Evolutionary conservation across 129 eudicot species (phyloP), one percentile per base, ranked within the genome.

Genomic region (Dittrichia graveolens): DNA sequence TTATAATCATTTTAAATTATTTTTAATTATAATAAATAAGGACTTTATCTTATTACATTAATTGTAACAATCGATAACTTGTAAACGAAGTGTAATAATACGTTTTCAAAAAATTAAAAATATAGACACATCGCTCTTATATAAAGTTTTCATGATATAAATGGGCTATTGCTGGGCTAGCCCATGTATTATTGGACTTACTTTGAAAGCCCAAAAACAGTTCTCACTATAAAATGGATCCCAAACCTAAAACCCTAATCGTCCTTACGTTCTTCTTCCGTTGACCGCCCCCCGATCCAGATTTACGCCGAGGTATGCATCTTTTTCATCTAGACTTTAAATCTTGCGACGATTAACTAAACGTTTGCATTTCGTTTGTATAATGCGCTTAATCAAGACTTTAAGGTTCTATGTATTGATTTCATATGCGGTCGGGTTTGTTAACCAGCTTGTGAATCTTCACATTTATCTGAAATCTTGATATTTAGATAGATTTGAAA

Each of bases 241-340:
- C 59, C 4, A 42, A 58, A 75, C 73, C 67, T 55, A 54, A 64
- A 75, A 75, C 80, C 80, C 80, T 75, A 75, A 75, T 65, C n/a
- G n/a, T n/a, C 67, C 63, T 74, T 64, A 50, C 55, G 34, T 41
- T 64, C 5, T 8, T 12, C 49, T 9, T 65, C 79, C 67, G 54
- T 42, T 53, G 41, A n/a, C 15, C 11, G 44, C 12, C 72, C 67
- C n/a, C 79, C 67, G 80, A 64, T 75, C 48, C 46, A 54, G 40
- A 65, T 55, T 42, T 10, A 14, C 74, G 31, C 59, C 67, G 46
- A 65, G 73, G 73, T 75, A 75, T 56, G 60, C 54, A 7, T 76
- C 52, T 1, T 5, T 65, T 74, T 24, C 39, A 10, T 63, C 18
- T 10, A 4, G 1, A 5, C 1, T 42, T 34, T 65, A 0, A 41